Base-by-base conservation (phyloP, 2,329 filamentous ascomycete genomes). In the Parastagonospora avenae region DNA sequence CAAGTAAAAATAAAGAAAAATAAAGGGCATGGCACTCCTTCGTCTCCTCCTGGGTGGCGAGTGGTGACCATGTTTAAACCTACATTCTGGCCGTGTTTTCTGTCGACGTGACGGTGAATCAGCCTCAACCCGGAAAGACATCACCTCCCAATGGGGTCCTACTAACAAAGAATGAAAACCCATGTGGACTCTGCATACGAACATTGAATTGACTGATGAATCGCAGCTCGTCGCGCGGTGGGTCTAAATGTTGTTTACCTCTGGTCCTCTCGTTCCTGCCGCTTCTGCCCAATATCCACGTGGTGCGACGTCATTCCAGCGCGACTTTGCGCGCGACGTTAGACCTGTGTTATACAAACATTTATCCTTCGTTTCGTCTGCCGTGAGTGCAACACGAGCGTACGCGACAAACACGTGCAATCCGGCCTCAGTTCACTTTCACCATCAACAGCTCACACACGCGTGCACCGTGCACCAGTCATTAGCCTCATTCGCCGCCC, bases 11-110 rank as follows among this genome's bases (percentile, higher is more conserved):
- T 45, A 41, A 50, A 62, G 59, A 71, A 71, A 70, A 57, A 63
- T 65, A 63, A 66, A n/a, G 65, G 68, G 66, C 65, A 68, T 68
- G 54, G 63, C 64, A 62, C 65, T 68, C 63, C 43, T 52, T 62
- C 60, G 58, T 40, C 38, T 28, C 42, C 42, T 32, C 54, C 40
- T 38, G 31, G 36, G 45, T 41, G 51, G 50, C 51, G 51, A 50
- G 55, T 62, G 52, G 66, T 69, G 52, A 63, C 62, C 54, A 63
- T 68, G 68, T 64, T 65, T 63, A 62, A 62, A 52, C 31, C 31
- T 36, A 42, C n/a, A 33, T 11, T 39, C 7, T 36, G 15, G 31
- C 37, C 19, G 19, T 24, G 19, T 32, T 36, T 27, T 30, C 29
- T 12, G 14, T 11, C 30, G n/a, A 29, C 19, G 57, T 56, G 52